Evolutionary conservation across 2,329 filamentous ascomycete genomes (phyloP).

Genomic region (Daldinia sp.): DNA sequence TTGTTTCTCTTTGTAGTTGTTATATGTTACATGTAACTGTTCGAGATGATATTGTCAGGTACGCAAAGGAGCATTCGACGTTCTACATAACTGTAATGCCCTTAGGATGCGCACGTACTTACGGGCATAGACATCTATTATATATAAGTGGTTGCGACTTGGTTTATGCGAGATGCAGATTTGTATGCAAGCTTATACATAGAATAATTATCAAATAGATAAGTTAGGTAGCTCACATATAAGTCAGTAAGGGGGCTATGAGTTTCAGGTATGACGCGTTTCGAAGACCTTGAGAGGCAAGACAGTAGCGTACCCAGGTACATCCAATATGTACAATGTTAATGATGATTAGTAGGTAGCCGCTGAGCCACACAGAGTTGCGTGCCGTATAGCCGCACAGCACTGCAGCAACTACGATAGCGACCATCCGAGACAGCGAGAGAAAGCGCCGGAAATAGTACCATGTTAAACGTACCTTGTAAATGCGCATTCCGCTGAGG

Average conservation of each 20-base stretch:
- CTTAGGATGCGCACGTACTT: neutral
- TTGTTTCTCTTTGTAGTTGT: neutral
- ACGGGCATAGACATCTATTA: neutral
- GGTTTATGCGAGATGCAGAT: neutral
- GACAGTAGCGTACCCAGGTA: neutral
- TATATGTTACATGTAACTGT: neutral
- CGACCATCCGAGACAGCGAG: conserved; percentile 30
- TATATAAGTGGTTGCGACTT: neutral
- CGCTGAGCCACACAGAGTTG: conserved; percentile 31
- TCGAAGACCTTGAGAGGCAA: conserved; percentile 2
- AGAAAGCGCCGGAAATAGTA: conserved; percentile 30
- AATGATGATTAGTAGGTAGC: neutral
- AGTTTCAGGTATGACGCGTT: conserved; percentile 33
- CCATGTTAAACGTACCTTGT: too few relatives aligned
- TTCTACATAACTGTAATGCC: conserved; percentile 2
- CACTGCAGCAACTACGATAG: neutral
- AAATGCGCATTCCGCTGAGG: conserved; percentile 6
- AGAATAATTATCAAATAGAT: neutral
- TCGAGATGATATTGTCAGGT: conserved; percentile 13
- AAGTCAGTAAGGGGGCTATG: conserved; percentile 19
- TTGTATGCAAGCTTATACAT: neutral
- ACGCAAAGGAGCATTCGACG: conserved; percentile 9
- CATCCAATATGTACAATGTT: neutral
- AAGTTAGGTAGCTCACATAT: too few relatives aligned
- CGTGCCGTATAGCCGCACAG: conserved; percentile 33